These are phyloP conservation scores for Hymenotorrendiella dingleyae DNA, from an alignment of 2,329 filamentous ascomycete genomes.

Conservation along the genomic window DNA sequence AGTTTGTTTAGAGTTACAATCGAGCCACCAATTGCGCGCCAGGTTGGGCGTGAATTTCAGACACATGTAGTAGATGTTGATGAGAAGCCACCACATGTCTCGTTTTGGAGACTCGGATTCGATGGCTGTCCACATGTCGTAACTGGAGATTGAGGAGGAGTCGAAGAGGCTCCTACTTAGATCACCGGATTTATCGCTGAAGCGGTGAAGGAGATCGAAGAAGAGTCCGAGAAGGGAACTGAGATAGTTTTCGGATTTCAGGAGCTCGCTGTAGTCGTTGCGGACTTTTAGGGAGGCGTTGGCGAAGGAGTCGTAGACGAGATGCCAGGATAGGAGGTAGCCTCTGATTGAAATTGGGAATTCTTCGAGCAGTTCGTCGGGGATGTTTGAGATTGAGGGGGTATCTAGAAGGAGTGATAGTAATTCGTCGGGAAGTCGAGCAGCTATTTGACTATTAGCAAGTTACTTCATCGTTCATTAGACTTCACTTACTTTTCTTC, in stretches of 20 bases:
- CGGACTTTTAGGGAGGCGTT: conserved; percentile 77
- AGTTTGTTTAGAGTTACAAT: conserved; percentile 74
- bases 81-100: conserved; percentile 75
- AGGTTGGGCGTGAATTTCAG: conserved; percentile 72
- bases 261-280: conserved; percentile 69
- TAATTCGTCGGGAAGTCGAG: conserved; percentile 75
- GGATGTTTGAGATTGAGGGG: conserved; percentile 63
- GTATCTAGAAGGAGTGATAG: conserved; percentile 76
- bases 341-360: conserved; percentile 67
- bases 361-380: conserved; percentile 57
- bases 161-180: conserved; percentile 63
- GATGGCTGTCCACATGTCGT: conserved; percentile 46
- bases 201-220: conserved; percentile 80
- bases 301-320: conserved; percentile 81
- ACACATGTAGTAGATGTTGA: conserved; percentile 79
- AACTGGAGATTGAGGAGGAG: conserved; percentile 47
- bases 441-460: conserved; percentile 37
- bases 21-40: conserved; percentile 79
- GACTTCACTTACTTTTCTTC: conserved; percentile 46
- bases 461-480: background rate
- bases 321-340: conserved; percentile 83
- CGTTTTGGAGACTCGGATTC: conserved; percentile 58
- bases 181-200: conserved; percentile 65
- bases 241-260: conserved; percentile 69
- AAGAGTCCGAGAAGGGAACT: conserved; percentile 67